These are phyloP conservation scores for Xanthoceras sorbifolium DNA, from an alignment of 345 rosid genomes.

Conservation along the genomic window DNA sequence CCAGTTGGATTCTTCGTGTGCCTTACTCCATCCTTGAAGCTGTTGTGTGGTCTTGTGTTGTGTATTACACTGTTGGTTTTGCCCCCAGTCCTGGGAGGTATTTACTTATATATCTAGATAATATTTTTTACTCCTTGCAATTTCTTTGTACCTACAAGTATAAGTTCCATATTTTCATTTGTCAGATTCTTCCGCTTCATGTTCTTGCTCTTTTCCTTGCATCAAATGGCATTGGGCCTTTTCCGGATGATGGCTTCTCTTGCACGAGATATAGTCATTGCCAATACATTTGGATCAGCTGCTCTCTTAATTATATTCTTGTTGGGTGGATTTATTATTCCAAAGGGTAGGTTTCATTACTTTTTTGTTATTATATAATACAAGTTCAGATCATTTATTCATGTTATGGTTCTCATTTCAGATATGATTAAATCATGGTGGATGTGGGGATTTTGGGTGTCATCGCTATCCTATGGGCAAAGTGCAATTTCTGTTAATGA, in stretches of 20 bases:
- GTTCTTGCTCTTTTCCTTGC: conserved; percentile 70
- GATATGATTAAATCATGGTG: conserved; percentile 81
- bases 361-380: not conserved
- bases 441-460: conserved; percentile 93
- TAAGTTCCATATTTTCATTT: conserved; percentile 15
- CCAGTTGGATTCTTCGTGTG: conserved; percentile 79
- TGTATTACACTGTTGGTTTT: conserved; percentile 81
- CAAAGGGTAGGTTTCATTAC: conserved; percentile 55
- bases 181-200: conserved; percentile 80
- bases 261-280: conserved; percentile 86
- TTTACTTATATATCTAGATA: not conserved
- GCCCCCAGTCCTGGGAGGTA: conserved; percentile 78
- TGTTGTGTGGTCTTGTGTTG: conserved; percentile 80
- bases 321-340: conserved; percentile 89
- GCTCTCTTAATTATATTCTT: conserved; percentile 58
- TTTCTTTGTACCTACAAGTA: conserved; percentile 15
- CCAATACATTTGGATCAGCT: conserved; percentile 85
- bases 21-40: conserved; percentile 89
- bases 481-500: conserved; percentile 82
- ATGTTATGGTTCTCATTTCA: conserved; percentile 31
- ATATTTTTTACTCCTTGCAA: not conserved
- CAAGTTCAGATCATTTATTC: conserved; percentile 3
- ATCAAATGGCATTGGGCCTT: conserved; percentile 93
- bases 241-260: conserved; percentile 77
- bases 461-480: conserved; percentile 82